Evolutionary conservation across 2,329 filamentous ascomycete species (phyloP), one percentile per base, ranked within the genome.

Genomic region (Pseudogymnoascus sp.): DNA sequence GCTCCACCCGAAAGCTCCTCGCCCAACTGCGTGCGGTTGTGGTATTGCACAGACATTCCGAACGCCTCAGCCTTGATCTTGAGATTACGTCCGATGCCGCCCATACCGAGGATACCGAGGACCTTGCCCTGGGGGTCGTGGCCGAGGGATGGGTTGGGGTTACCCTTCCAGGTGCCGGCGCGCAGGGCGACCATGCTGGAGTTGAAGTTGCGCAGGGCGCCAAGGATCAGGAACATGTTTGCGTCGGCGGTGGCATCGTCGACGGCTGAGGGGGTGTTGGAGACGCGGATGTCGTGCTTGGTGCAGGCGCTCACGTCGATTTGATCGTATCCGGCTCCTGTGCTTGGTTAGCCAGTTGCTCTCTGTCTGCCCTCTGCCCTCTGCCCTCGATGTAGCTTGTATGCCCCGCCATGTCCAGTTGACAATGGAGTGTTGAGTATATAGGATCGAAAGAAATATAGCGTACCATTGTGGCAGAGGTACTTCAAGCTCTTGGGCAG

Each of bases 311-410:
- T 74, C 7, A 93, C 80, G 74, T 93, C 87, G 67, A 96, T 81
- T 74, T 92, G 88, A 75, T 96, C 92, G 76, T 96, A 96, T 39
- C 92, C 92, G 64, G 92, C 90, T 66, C 90, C 87, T 89, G 66
- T 45, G 48, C 31, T 34, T 57, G 28, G 51, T 57, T 34, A 57
- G 51, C 28, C 25, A 3, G 28, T 19, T 19, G 25, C 51, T 19
- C n/a, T 13, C 28, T 31, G 8, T 54, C 14, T 54, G 0, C 25
- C 23, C 14, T 28, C 8, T 25, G 23, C n/a, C n/a, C n/a, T 25
- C 23, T 25, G 23, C 23, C 23, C 23, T 25, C 23, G 23, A 3
- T 25, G 23, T 25, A 25, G 23, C 23, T 25, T 25, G 1, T 6
- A n/a, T n/a, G 13, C 13, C 25, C 11, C 43, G n/a, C 34, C 23